Evolutionary conservation across 331 rosid genomes (phyloP), one percentile per base, ranked within the genome.

Genomic region (Acacia pycnantha): DNA sequence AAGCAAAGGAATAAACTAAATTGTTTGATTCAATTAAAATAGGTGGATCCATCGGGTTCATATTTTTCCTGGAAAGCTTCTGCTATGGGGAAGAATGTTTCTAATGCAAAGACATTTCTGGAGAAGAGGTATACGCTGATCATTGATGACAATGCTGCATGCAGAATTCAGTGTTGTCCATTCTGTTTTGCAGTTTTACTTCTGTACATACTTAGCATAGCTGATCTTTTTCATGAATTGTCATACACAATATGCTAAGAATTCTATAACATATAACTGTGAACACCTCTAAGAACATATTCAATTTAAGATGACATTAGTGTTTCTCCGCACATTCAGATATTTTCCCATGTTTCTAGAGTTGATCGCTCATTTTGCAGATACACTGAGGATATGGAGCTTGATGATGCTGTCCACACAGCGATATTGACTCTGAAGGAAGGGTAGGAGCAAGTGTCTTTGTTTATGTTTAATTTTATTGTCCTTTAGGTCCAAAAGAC

Each of bases 61-160:
- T 96, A 93, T 82, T 96, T 96, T 85, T 93, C 99, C 14, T 96
- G 99, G 97, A 93, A 96, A 82, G 98, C 99, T 48, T 96, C 97
- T 24, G 99, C 98, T 64, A 93, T 94, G 99, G 99, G 99, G 77
- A 96, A 96, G 79, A 96, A 96, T 88, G 98, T 96, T 81, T 96
- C 99, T 41, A 94, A 94, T 76, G 95, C 97, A 22, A 96, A 96
- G 85, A 96, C 97, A 26, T 96, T 94, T 83, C 94, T 96, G 21
- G 99, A 96, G 88, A 96, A 96, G 86, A 96, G 99, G 98, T 94
- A 91, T 35, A 54, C 50, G 59, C 50, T 82, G 22, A 54, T 58
- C 54, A 77, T 73, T 48, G 29, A 26, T 85, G 64, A 54, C 67
- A 50, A 16, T 53, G 15, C 59, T 35, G 26, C 31, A 62, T 62